Evolutionary conservation across 306 rosid species (phyloP).

Genomic region (Mimosa pudica): DNA sequence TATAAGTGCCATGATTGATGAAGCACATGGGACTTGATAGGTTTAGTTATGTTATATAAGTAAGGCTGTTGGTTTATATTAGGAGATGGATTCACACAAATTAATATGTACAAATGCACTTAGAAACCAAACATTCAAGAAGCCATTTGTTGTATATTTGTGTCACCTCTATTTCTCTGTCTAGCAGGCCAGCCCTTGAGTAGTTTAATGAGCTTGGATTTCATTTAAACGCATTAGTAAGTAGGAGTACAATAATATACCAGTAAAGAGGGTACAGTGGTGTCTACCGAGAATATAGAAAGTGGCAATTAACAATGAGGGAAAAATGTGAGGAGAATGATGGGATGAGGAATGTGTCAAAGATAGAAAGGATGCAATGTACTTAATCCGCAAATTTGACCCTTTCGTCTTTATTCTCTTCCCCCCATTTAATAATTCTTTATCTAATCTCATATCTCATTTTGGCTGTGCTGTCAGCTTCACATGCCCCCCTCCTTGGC

Average conservation of each 20-base stretch:
- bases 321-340: background rate
- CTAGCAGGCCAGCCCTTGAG: background rate
- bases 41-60: background rate
- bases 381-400: background rate
- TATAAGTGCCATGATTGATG: background rate
- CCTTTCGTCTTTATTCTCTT: conserved; percentile 23
- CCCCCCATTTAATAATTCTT: background rate
- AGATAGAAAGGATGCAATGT: background rate
- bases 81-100: background rate
- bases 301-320: background rate
- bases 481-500: conserved; percentile 46
- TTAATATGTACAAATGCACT: background rate
- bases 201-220: background rate
- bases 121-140: too few species aligned
- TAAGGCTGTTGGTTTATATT: background rate
- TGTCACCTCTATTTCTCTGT: background rate
- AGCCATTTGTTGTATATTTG: background rate
- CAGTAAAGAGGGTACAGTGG: background rate
- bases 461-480: conserved; percentile 46
- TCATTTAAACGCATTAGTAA: background rate
- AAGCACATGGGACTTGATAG: background rate
- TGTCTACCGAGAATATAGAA: background rate
- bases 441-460: conserved; percentile 9
- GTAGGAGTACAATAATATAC: too few species aligned
- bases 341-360: background rate